Base-by-base conservation (phyloP, 225 moss, liverwort and hornwort genomes). In the Polytrichum commune region DNA sequence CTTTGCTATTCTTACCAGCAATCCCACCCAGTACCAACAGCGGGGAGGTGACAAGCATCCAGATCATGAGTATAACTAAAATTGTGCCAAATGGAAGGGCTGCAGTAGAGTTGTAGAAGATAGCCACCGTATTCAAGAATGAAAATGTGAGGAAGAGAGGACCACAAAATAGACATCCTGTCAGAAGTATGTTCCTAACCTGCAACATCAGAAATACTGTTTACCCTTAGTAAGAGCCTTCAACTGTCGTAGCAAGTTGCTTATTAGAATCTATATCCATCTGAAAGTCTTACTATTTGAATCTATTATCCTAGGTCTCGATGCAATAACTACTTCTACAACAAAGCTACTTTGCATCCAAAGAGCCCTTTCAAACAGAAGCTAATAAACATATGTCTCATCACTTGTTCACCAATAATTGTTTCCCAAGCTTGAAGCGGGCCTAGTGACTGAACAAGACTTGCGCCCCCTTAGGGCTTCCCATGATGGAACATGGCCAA, bases 71-170 rank as follows among this genome's bases (percentile, higher is more conserved):
- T 60, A 96, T 96, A 55, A 93, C 93, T 62, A 92, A 85, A 61
- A 96, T 96, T 65, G 93, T 93, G 64, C 93, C 93, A 72, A 93
- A 90, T 32, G 96, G 96, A 28, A 96, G 86, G n/a, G 96, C 96
- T 70, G 96, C 96, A 72, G 93, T 96, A 69, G 93, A 85, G 63
- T 91, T 90, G 57, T 96, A 96, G 66, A 92, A 92, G 18, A 96
- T 93, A 7, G 96, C 96, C 53, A 96, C 90, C 25, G 96, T 93
- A 66, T 96, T 96, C 78, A 96, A 77, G 73, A 96, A 96, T 38
- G 89, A 83, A 79, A 96, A 96, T 18, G 83, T 86, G 66, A 96
- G 75, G 74, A 96, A 93, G 3, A 96, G 87, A 56, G 96, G 96
- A 25, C 96, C 96, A 72, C 93, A 93, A 79, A 96, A 96, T 28